Evolutionary conservation across 2,329 filamentous ascomycete genomes (phyloP), one percentile per base, ranked within the genome.

Genomic region (Arthrobotrys musiformis): DNA sequence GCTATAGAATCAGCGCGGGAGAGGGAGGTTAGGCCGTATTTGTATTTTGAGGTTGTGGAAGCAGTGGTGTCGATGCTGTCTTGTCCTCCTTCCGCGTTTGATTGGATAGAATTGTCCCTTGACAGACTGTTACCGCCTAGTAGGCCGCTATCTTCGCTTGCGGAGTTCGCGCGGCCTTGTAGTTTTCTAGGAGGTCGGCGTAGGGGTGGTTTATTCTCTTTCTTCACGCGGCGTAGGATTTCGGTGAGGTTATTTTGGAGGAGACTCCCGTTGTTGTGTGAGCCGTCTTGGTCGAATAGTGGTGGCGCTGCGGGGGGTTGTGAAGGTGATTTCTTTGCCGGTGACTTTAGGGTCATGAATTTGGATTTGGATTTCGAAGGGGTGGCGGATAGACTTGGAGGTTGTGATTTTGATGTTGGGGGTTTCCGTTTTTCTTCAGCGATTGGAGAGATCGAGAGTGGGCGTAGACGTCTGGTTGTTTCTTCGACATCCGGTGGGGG

Each of bases 351-450:
- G 5, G 42, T 70, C 72, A 76, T 76, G 37, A 76, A 64, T 60
- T 70, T 76, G 8, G 70, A 64, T 60, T 70, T 76, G 8, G 66
- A 50, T 58, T 77, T 77, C 26, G 73, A 66, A 13, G 73, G 73
- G 1, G 72, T 76, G 9, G 56, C 66, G 11, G 64, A 50, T 40
- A 70, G 19, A 17, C 37, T 66, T 1, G 40, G n/a, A 2, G 73
- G 44, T 62, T 66, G 66, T 15, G 37, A 33, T 42, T 56, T 52
- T n/a, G 58, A 42, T 5, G 52, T 9, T 7, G 28, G 7, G 5
- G 58, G 58, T 13, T 44, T 68, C 8, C 44, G 40, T 30, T 56
- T 40, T 28, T 44, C 35, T 1, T 19, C n/a, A 5, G 33, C 22
- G 42, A 54, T 33, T 37, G 61, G 61, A 22, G 72, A 76, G 9